Percentiles rank a stretch among this genome's conserved stretches.
Evolutionary conservation across 2,329 filamentous ascomycete genomes (phyloP).

Genomic region (Colletotrichum filicis): DNA sequence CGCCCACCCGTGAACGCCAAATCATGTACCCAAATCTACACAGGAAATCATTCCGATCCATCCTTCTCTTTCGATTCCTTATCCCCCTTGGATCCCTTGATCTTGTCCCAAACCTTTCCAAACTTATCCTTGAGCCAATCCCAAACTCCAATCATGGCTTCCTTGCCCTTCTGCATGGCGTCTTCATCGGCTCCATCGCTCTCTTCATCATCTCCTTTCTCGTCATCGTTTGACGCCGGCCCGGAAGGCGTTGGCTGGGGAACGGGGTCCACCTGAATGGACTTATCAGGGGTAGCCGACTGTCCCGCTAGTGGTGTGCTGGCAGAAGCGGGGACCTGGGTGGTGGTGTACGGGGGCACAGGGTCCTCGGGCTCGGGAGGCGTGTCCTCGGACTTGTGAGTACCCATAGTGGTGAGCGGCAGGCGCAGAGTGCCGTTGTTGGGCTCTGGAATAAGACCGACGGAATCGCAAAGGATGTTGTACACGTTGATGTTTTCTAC

Average conservation of each 20-base stretch:
- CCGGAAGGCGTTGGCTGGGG: slow-evolving; percentile 36
- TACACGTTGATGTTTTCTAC: slow-evolving; percentile 94
- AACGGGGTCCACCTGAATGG: slow-evolving; percentile 39
- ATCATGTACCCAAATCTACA: neutral
- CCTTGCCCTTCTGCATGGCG: slow-evolving; percentile 42
- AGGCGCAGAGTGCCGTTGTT: slow-evolving; percentile 91
- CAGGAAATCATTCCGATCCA: slow-evolving; percentile 16
- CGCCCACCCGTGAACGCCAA: slow-evolving; percentile 26
- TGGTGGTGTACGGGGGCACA: slow-evolving; percentile 42
- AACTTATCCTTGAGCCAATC: slow-evolving; percentile 63
- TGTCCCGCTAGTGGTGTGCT: slow-evolving; percentile 21
- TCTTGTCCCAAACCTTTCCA: slow-evolving; percentile 57
- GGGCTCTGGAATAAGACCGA: slow-evolving; percentile 76
- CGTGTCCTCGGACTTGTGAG: slow-evolving; percentile 64
- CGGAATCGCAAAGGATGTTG: slow-evolving; percentile 90
- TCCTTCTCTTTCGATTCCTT: neutral
- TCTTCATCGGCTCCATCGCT: slow-evolving; percentile 40
- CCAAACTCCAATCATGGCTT: slow-evolving; percentile 54
- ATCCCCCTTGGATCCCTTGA: slow-evolving; percentile 42
- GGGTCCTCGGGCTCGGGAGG: slow-evolving; percentile 67
- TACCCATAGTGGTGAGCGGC: slow-evolving; percentile 71
- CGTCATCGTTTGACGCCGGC: slow-evolving; percentile 28
- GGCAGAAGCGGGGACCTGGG: slow-evolving; percentile 29
- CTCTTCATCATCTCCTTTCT: slow-evolving; percentile 29
- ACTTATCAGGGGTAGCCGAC: slow-evolving; percentile 30